Base-by-base conservation (phyloP, 768 basidiomycete genomes). In the Mycena vulgaris region DNA sequence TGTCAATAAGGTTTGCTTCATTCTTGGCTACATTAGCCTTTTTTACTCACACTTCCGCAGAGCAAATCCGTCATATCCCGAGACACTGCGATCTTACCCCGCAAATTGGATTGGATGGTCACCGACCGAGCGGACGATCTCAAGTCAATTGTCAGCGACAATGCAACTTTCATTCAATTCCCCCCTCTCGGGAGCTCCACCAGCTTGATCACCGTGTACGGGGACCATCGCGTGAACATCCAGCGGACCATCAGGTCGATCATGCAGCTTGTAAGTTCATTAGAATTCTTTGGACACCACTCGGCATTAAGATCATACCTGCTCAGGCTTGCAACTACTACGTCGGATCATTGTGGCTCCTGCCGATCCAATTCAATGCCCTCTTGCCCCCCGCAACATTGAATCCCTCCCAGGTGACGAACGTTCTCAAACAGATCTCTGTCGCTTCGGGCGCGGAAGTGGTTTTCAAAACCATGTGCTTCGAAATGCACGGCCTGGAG, bases 21-120 rank as follows among this genome's bases (percentile, higher is more conserved):
- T 23, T 49, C 21, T 45, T 51, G 45, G 4, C 33, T 39, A 72
- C 62, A 23, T 66, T 51, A 21, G 52, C 14, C 40, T 27, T 39
- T 33, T 39, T 56, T 39, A 63, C 33, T 66, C 23, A 70, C 39
- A 27, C 65, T 49, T 49, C 28, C 31, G 4, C 75, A 99, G 97
- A 92, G 91, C 78, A 96, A 97, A 79, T 87, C 89, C 53, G 89
- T 98, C 67, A 92, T 98, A 66, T 97, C 97, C 10, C 86, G 95
- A 68, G 97, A 99, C 78, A 96, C 95, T 19, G 95, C 96, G 7
- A 93, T 98, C 63, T 88, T 98, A 27, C 97, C 97, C 65, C 93
- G 97, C 71, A 99, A 99, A 80, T 87, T 99, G 70, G 97, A 99
- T 77, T 98, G 97, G 97, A 93, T 99, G 90, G 90, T 98, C 63